These are phyloP conservation scores for Wickerhamiella nectarea DNA, from an alignment of 805 yeast genomes.

Conservation along the genomic window DNA sequence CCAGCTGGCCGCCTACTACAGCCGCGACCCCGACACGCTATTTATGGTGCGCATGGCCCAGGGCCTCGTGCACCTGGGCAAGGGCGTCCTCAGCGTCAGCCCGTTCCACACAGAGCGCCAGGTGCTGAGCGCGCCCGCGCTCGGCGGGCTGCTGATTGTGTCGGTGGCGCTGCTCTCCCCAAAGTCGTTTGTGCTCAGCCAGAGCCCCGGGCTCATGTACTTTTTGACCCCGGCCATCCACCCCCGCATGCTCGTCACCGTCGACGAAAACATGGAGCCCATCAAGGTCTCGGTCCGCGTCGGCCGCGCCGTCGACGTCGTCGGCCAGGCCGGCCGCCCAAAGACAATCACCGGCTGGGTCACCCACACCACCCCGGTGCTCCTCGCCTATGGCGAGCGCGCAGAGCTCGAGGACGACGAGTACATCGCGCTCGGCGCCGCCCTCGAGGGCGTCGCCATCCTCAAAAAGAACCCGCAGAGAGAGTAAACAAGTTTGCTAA, in stretches of 20 bases:
- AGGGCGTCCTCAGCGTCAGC: conserved; percentile 81
- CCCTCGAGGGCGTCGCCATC: conserved; percentile 87
- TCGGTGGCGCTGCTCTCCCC: conserved; percentile 79
- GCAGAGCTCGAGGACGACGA: conserved; percentile 95
- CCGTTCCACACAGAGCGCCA: conserved; percentile 85
- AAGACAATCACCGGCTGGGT: conserved; percentile 99
- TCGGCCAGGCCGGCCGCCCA: conserved; percentile 98
- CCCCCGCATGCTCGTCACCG: conserved; percentile 86
- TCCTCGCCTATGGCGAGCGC: conserved; percentile 84
- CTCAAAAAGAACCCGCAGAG: conserved; percentile 81
- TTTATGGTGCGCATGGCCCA: conserved; percentile 92
- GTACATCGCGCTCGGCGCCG: conserved; percentile 64
- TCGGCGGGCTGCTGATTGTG: conserved; percentile 79
- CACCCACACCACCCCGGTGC: conserved; percentile 93
- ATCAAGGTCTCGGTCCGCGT: conserved; percentile 93
- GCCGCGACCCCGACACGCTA: conserved; percentile 76
- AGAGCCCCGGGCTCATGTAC: conserved; percentile 65
- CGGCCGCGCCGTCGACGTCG: conserved; percentile 97
- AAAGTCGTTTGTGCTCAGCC: conserved; percentile 59
- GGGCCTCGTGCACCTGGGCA: conserved; percentile 89
- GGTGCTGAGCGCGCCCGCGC: conserved; percentile 71
- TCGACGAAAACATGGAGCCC: conserved; percentile 82
- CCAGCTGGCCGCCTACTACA: conserved; percentile 86
- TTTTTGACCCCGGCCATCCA: conserved; percentile 77
- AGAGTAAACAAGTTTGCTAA: not conserved